A percentile compares a stretch with the other conserved stretches of the same genome.
phyloP scores from a whole-genome alignment of 2,329 filamentous ascomycete species.

The Colletotrichum sublineola region DNA sequence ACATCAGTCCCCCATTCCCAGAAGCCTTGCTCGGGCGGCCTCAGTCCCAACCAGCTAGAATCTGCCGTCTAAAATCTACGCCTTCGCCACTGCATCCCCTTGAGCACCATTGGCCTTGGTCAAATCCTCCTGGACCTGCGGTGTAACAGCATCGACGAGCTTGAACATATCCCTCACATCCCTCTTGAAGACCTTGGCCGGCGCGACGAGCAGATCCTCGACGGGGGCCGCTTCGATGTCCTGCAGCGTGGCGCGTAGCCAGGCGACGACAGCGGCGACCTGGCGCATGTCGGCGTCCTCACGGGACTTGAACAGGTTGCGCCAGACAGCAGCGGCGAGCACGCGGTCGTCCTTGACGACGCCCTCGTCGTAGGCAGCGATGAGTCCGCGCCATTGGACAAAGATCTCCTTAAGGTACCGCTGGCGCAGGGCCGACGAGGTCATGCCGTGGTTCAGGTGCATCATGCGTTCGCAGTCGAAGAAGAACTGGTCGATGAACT shows the following conservation, averaged over 20 bases:
- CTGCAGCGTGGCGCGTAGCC: constrained; percentile 65
- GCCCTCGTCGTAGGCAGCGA: constrained; percentile 88
- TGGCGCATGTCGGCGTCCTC: constrained; percentile 64
- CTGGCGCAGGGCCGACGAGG: constrained; percentile 70
- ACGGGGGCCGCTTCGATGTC: constrained; percentile 65
- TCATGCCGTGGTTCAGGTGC: constrained; percentile 81
- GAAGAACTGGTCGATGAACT: constrained; percentile 96
- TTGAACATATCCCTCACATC: constrained; percentile 53
- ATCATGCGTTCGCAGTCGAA: constrained; percentile 88
- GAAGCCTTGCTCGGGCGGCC: constrained; percentile 3
- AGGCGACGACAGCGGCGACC: constrained; percentile 68
- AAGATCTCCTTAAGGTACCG: constrained; percentile 89
- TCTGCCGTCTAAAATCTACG: constrained; percentile 33
- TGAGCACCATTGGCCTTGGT: constrained; percentile 19
- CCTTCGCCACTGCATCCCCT: constrained; percentile 43
- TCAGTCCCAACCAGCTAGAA: constrained; percentile 8
- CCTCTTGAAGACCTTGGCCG: constrained; percentile 60
- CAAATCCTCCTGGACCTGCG: constrained; percentile 44
- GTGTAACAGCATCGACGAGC: constrained; percentile 51
- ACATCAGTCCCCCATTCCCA: background rate
- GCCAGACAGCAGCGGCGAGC: constrained; percentile 87
- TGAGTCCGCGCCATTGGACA: constrained; percentile 89
- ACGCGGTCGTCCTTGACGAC: constrained; percentile 82
- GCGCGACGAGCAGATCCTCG: constrained; percentile 54
- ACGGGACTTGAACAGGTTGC: constrained; percentile 87